Percentiles rank a stretch among this genome's conserved stretches.
Evolutionary conservation across 179 eudicot genomes (phyloP).

Genomic region (Kewa caespitosa): DNA sequence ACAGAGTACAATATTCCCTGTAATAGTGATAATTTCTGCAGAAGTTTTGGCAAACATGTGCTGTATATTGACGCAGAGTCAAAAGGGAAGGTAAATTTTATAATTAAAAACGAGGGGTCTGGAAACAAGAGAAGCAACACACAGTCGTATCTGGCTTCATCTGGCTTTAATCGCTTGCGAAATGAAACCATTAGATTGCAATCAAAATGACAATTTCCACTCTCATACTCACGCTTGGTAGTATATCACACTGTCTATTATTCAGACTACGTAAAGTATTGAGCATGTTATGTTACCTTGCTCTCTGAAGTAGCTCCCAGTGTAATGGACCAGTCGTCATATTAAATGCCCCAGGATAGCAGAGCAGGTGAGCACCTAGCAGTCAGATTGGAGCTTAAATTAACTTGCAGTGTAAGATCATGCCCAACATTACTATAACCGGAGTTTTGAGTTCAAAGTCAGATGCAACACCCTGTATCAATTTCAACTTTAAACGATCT

Average conservation of each 20-base stretch:
- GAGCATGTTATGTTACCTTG: constrained; percentile 48
- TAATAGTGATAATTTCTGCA: not conserved
- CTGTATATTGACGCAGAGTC: too few species aligned
- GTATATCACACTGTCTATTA: not conserved
- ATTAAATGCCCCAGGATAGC: constrained; percentile 82
- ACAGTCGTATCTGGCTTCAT: not conserved
- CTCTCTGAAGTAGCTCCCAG: constrained; percentile 89
- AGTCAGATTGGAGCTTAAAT: not conserved
- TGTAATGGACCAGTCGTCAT: constrained; percentile 93
- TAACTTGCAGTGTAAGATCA: not conserved
- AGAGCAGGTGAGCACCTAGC: constrained; percentile 63
- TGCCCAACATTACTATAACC: not conserved
- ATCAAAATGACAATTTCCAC: not conserved
- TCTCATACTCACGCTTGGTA: not conserved
- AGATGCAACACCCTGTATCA: not conserved
- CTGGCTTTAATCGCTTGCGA: not conserved
- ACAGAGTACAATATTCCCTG: not conserved
- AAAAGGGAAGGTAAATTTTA: too few species aligned
- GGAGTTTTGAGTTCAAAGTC: not conserved
- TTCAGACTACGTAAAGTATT: not conserved
- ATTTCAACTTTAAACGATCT: constrained; percentile 11
- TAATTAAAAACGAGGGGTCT: not conserved
- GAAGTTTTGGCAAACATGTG: too few species aligned
- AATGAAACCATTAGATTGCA: not conserved
- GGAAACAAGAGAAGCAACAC: not conserved